Conservation (phyloP, 2,329 filamentous ascomycete genomes). For the Microcyclospora pomicola region DNA sequence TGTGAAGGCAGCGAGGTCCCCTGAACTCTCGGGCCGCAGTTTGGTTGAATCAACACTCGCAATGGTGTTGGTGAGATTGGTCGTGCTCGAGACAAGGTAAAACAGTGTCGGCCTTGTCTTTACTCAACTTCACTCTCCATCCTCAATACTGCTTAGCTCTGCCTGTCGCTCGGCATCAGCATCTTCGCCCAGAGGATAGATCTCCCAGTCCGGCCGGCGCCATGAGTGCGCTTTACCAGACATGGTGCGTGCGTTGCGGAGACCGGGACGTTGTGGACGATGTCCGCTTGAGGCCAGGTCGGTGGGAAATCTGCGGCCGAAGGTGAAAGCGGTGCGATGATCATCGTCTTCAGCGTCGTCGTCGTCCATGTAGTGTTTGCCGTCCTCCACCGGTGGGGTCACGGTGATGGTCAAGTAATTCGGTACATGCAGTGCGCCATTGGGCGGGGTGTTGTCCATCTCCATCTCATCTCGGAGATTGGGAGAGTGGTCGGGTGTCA, state of each 20-base stretch:
- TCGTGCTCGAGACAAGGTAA: no score
- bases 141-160: conserved; percentile 3
- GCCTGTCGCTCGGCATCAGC: conserved; percentile 14
- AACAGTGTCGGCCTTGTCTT: no score
- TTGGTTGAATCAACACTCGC: no score
- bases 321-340: not conserved
- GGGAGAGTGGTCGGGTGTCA: conserved; percentile 21
- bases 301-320: no score
- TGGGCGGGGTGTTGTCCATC: conserved; percentile 10
- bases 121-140: no score
- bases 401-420: conserved; percentile 10
- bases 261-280: conserved; percentile 16
- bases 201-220: conserved; percentile 16
- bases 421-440: conserved; percentile 4
- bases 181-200: conserved; percentile 17
- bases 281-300: conserved; percentile 11
- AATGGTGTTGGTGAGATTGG: no score
- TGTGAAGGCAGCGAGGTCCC: no score
- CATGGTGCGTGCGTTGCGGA: conserved; percentile 16
- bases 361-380: conserved; percentile 7
- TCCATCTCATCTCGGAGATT: conserved; percentile 17
- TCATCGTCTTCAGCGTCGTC: conserved; percentile 12
- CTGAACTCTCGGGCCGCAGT: no score
- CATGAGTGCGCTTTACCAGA: conserved; percentile 20
- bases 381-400: conserved; percentile 6